Conservation (phyloP, 352 stramenopile genomes). For the Pythium aristosporum region DNA sequence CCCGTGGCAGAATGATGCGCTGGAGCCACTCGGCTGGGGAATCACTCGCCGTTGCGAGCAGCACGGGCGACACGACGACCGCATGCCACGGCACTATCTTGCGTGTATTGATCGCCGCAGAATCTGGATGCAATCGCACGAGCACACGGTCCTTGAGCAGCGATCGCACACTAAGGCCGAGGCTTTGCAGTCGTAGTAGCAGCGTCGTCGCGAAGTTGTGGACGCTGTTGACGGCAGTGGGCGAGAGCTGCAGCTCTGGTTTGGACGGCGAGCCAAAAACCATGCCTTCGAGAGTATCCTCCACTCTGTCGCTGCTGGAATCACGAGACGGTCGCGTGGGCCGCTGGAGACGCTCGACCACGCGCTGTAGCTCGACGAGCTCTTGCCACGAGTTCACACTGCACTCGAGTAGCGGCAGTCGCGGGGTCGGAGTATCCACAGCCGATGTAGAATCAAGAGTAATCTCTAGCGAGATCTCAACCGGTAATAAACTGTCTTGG, state of each 20-base stretch:
- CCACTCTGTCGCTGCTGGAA: not conserved
- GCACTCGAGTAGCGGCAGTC: conserved; percentile 46
- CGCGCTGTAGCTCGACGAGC: conserved; percentile 44
- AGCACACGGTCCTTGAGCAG: conserved; percentile 16
- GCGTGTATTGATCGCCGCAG: conserved; percentile 1
- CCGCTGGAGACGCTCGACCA: conserved; percentile 33
- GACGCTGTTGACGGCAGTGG: conserved; percentile 36
- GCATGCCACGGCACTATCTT: conserved; percentile 8
- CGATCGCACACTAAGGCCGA: conserved; percentile 26
- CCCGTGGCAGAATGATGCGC: conserved; percentile 1
- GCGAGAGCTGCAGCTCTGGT: conserved; percentile 30
- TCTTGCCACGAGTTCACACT: conserved; percentile 49
- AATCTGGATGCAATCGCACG: conserved; percentile 6
- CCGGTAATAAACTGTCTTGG: conserved; percentile 12
- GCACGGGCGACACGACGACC: not conserved
- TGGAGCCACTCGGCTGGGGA: conserved; percentile 12
- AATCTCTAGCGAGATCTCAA: conserved; percentile 20
- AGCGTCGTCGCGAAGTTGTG: conserved; percentile 47
- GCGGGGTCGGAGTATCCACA: not conserved
- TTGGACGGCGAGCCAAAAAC: conserved; percentile 30
- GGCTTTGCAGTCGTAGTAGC: conserved; percentile 46
- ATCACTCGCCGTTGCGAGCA: not conserved
- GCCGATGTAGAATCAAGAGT: not conserved
- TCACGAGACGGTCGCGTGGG: conserved; percentile 7
- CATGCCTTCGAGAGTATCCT: conserved; percentile 26